Conservation (phyloP, 75 land plant species). For the Picea sitchensis region DNA sequence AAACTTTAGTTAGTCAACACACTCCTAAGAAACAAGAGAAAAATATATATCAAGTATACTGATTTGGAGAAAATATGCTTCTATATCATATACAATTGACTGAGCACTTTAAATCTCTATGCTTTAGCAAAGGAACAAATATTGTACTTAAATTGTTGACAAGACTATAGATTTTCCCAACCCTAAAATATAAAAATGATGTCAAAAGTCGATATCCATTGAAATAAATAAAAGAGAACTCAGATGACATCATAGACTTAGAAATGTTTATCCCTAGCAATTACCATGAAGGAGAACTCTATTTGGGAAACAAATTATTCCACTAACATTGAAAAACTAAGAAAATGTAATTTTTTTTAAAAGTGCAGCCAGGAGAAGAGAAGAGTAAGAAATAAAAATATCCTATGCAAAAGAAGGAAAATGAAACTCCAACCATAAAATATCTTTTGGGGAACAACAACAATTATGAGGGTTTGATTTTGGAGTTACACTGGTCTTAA, state of each 20-base stretch:
- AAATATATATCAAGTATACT: neutral
- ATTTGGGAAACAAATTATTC: no score
- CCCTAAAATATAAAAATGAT: neutral
- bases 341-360: neutral
- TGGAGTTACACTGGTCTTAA: no score
- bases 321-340: no score
- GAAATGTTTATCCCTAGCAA: no score
- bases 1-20: neutral
- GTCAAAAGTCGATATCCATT: no score
- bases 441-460: no score
- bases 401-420: neutral
- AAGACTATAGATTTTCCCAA: neutral
- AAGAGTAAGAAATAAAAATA: neutral
- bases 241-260: no score
- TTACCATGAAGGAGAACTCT: no score
- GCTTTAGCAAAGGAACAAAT: neutral
- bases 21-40: neutral
- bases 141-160: neutral
- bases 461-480: no score
- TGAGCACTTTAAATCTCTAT: neutral
- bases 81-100: neutral
- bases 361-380: neutral
- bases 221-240: no score
- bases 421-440: no score
- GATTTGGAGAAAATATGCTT: conserved; percentile 3